Conservation (phyloP, 371 early-diverging fungal species). For the Dichotomocladium elegans region DNA sequence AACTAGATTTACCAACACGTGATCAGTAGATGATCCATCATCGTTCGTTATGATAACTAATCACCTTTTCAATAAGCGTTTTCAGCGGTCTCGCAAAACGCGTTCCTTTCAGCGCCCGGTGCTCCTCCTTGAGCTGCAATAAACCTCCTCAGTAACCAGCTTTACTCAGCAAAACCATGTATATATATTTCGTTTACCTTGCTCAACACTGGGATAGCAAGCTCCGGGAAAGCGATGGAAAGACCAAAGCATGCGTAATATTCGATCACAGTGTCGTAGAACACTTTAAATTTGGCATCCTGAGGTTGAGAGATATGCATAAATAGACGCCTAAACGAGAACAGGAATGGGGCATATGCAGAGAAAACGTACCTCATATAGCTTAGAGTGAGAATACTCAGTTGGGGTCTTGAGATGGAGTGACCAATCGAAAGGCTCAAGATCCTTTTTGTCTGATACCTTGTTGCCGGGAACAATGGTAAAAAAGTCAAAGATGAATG, state of each 20-base stretch:
- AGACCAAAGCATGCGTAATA: constrained; percentile 74
- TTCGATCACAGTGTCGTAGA: constrained; percentile 67
- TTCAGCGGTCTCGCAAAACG: constrained; percentile 73
- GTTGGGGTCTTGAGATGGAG: constrained; percentile 75
- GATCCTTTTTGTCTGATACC: constrained; percentile 59
- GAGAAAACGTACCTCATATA: constrained; percentile 53
- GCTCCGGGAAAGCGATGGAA: constrained; percentile 92
- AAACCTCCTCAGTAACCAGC: not conserved
- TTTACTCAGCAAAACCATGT: too few species aligned
- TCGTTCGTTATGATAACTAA: not conserved
- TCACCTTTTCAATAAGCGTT: constrained; percentile 75
- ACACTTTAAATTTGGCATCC: constrained; percentile 68
- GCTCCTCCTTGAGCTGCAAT: constrained; percentile 52
- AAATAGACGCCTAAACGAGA: not conserved
- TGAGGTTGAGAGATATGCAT: constrained; percentile 15
- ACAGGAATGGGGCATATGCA: not conserved
- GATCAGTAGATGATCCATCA: not conserved
- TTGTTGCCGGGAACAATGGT: constrained; percentile 46
- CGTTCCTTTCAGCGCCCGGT: constrained; percentile 51
- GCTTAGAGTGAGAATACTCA: constrained; percentile 72
- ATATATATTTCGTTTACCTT: too few species aligned
- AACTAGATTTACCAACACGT: constrained; percentile 25
- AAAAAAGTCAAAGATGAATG: constrained; percentile 62
- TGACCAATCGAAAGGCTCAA: constrained; percentile 67
- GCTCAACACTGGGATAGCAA: constrained; percentile 73